A percentile compares a stretch with the other conserved stretches of the same genome.
phyloP scores from a whole-genome alignment of 1,139 yeast species.

The Kodamaea sp. region DNA sequence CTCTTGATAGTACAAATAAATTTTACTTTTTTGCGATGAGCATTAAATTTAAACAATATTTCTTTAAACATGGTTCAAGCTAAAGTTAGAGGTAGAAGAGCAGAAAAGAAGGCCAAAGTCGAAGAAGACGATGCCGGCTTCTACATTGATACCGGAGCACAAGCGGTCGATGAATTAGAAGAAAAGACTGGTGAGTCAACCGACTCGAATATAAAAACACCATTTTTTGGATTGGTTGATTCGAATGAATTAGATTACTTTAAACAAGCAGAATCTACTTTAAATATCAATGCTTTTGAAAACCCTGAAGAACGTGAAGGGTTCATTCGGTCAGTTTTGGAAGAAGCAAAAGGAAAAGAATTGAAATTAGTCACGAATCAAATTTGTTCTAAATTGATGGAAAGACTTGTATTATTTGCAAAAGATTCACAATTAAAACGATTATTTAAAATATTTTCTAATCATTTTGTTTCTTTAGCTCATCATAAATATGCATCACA shows the following conservation, averaged over 20 bases:
- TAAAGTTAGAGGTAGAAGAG: constrained; percentile 69
- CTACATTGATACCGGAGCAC: constrained; percentile 2
- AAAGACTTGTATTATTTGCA: constrained; percentile 71
- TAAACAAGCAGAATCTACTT: constrained; percentile 84
- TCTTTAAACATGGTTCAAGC: constrained; percentile 6
- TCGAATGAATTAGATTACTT: constrained; percentile 83
- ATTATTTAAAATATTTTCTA: constrained; percentile 63
- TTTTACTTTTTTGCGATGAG: constrained; percentile 10
- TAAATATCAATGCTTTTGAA: constrained; percentile 77
- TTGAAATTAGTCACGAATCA: constrained; percentile 90
- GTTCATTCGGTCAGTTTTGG: constrained; percentile 73
- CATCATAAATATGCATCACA: constrained; percentile 93
- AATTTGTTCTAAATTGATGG: constrained; percentile 89
- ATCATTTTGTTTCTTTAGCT: constrained; percentile 71
- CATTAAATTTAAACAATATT: not conserved
- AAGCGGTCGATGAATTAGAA: constrained; percentile 7
- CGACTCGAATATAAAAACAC: constrained; percentile 12
- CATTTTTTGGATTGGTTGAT: constrained; percentile 84
- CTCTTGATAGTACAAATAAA: no score
- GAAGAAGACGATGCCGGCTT: constrained; percentile 8
- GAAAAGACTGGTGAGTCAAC: not conserved
- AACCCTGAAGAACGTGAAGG: constrained; percentile 67
- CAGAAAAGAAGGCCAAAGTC: constrained; percentile 35
- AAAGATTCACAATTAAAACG: constrained; percentile 60
- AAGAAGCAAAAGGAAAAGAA: constrained; percentile 87